These are phyloP conservation scores for Scheffersomyces illinoinensis DNA, from an alignment of 1,139 yeast genomes.

Conservation along the genomic window DNA sequence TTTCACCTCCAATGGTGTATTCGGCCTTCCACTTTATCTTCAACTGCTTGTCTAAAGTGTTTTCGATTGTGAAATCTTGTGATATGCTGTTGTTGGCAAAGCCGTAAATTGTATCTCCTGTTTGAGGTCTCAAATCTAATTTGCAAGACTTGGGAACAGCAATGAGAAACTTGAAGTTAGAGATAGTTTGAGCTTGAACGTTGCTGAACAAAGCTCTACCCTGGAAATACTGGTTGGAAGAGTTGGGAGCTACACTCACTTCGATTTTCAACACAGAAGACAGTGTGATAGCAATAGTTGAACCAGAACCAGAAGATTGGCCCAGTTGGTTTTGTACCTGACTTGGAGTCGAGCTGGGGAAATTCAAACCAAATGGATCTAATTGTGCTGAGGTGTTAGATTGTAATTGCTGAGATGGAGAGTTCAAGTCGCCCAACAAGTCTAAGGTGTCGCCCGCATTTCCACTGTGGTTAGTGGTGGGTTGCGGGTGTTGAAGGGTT, in stretches of 20 bases:
- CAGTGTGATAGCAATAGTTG: constrained; percentile 37
- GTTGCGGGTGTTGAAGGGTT: constrained; percentile 13
- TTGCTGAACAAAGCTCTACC: constrained; percentile 47
- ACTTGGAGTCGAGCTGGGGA: constrained; percentile 41
- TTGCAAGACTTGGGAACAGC: constrained; percentile 81
- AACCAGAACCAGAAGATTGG: constrained; percentile 4
- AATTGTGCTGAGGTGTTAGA: constrained; percentile 34
- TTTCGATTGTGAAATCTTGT: constrained; percentile 62
- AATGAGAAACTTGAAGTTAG: constrained; percentile 62
- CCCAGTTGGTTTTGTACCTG: constrained; percentile 23
- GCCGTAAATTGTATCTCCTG: constrained; percentile 55
- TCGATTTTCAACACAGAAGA: constrained; percentile 56
- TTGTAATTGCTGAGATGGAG: constrained; percentile 51
- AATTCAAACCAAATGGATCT: constrained; percentile 55
- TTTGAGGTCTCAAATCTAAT: constrained; percentile 69
- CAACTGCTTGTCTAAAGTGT: constrained; percentile 48
- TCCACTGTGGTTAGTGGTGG: constrained; percentile 13
- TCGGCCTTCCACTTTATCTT: constrained; percentile 83
- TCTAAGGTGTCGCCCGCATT: constrained; percentile 24
- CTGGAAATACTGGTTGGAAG: constrained; percentile 40
- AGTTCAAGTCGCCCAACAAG: constrained; percentile 46
- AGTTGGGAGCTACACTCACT: constrained; percentile 39
- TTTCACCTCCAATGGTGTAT: constrained; percentile 50
- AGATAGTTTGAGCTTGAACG: constrained; percentile 32
- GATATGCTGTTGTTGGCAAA: constrained; percentile 54